phyloP scores from a whole-genome alignment of 116 monocot species.

The Cymodocea nodosa region DNA sequence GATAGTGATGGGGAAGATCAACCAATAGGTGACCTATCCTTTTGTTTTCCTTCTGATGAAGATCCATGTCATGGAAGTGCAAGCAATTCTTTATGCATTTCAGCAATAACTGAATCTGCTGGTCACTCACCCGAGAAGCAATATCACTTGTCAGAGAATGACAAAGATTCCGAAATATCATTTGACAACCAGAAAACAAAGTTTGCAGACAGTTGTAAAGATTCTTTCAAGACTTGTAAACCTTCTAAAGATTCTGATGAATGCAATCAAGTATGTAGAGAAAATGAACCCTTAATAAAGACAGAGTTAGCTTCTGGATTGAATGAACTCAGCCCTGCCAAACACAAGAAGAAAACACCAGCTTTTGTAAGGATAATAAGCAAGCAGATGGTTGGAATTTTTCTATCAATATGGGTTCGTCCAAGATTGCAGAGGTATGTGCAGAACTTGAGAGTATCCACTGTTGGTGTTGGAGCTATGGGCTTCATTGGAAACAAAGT shows the following conservation, averaged over 20 bases:
- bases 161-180: constrained; percentile 12
- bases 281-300: neutral
- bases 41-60: constrained; percentile 1
- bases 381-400: constrained; percentile 98
- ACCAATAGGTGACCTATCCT: constrained; percentile 18
- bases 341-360: constrained; percentile 28
- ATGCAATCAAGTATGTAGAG: constrained; percentile 25
- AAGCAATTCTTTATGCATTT: constrained; percentile 5
- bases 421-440: constrained; percentile 59
- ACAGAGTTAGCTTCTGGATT: constrained; percentile 7
- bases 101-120: neutral
- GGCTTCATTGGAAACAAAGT: constrained; percentile 97
- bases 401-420: constrained; percentile 80
- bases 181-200: constrained; percentile 8
- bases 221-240: constrained; percentile 15
- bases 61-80: constrained; percentile 5
- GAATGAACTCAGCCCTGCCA: constrained; percentile 16
- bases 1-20: constrained; percentile 53
- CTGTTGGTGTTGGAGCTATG: constrained; percentile 88
- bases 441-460: constrained; percentile 78
- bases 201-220: constrained; percentile 24
- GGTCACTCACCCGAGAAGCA: constrained; percentile 12
- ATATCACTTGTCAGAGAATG: constrained; percentile 23
- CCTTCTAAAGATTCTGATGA: constrained; percentile 29
- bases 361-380: constrained; percentile 74